Conservation (phyloP, 1,284 basidiomycete species). For the Cryptococcus depauperatus region DNA sequence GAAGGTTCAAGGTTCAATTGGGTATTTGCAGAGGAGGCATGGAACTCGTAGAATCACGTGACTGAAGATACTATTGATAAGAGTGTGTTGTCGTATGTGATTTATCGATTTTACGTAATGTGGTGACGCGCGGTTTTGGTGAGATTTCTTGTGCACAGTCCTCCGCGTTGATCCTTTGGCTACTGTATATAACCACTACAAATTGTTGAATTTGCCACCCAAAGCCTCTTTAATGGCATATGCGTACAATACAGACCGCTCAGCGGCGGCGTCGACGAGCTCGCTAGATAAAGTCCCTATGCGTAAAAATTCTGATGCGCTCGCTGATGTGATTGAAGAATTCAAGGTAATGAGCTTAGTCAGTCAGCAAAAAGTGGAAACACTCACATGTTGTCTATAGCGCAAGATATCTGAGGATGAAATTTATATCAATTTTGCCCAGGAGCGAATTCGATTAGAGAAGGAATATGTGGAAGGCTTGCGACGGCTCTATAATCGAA, state of each 20-base stretch:
- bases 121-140: too few relatives aligned
- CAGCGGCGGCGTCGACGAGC: constrained; percentile 5
- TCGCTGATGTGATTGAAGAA: constrained; percentile 21
- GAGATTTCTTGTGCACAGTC: not conserved
- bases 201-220: not conserved
- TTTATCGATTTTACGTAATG: too few relatives aligned
- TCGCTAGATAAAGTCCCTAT: constrained; percentile 1
- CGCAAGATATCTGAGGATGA: constrained; percentile 49
- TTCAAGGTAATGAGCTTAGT: constrained; percentile 13
- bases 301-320: constrained; percentile 21
- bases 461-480: constrained; percentile 69
- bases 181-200: too few relatives aligned
- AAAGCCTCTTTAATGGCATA: constrained; percentile 24
- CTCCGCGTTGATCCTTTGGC: too few relatives aligned
- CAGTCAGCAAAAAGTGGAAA: not conserved
- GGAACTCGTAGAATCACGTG: too few relatives aligned
- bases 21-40: too few relatives aligned
- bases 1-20: too few relatives aligned
- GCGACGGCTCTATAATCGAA: constrained; percentile 59
- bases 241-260: constrained; percentile 18
- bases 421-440: constrained; percentile 72
- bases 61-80: too few relatives aligned
- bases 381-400: constrained; percentile 39
- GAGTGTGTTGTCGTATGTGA: too few relatives aligned
- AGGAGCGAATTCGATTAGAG: constrained; percentile 71